These are phyloP conservation scores for Mycena belliarum DNA, from an alignment of 768 basidiomycete genomes.

Conservation along the genomic window DNA sequence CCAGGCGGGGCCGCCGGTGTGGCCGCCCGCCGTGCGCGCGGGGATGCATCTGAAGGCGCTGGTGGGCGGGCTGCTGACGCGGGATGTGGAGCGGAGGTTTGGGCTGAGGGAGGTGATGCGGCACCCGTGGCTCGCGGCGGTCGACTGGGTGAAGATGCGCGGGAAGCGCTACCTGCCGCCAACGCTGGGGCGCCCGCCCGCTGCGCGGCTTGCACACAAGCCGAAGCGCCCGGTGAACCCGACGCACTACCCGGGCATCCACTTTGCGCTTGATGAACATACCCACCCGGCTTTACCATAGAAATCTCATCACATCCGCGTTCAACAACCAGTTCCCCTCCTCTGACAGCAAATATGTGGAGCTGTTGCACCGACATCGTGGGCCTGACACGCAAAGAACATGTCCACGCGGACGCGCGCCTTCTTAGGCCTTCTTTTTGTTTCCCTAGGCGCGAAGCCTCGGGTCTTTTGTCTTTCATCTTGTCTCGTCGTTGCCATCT, in stretches of 20 bases:
- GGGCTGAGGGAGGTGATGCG: slow-evolving; percentile 34
- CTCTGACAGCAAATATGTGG: neutral
- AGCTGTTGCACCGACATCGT: neutral
- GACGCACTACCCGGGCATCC: slow-evolving; percentile 4
- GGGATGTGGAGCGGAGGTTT: slow-evolving; percentile 39
- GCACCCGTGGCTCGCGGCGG: slow-evolving; percentile 46
- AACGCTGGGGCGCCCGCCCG: slow-evolving; percentile 29
- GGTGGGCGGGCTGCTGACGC: slow-evolving; percentile 40
- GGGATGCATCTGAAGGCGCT: slow-evolving; percentile 45
- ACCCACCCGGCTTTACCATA: no score
- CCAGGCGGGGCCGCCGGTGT: slow-evolving; percentile 32
- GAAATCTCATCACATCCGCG: no score
- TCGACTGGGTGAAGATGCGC: slow-evolving; percentile 51
- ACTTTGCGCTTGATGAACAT: no score
- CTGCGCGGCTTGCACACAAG: no score
- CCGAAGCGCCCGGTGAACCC: no score
- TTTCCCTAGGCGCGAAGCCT: no score
- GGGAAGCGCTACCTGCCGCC: slow-evolving; percentile 44
- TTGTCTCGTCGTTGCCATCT: neutral
- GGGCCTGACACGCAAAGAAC: neutral
- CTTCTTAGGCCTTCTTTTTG: neutral
- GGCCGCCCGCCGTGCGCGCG: slow-evolving; percentile 38
- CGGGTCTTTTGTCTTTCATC: neutral
- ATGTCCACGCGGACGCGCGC: neutral
- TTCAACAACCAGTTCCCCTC: neutral